Conservation (phyloP, 2,329 filamentous ascomycete species). For the Pochonia chlamydosporia region DNA sequence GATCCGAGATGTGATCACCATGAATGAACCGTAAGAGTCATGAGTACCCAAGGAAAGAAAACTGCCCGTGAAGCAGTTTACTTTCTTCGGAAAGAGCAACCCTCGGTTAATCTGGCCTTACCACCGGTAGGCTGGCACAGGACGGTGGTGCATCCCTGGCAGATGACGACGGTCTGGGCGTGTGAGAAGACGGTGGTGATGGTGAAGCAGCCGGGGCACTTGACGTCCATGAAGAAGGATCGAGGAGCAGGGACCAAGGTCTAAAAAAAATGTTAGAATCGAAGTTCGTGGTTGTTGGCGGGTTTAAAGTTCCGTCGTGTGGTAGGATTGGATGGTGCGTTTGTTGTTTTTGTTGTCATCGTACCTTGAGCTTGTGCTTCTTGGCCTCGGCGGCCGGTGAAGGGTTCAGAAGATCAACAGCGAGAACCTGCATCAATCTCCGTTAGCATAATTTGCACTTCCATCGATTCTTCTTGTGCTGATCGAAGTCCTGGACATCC, state of each 20-base stretch:
- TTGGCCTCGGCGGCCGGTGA: conserved; percentile 94
- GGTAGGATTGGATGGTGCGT: conserved; percentile 10
- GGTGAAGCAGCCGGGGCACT: conserved; percentile 99
- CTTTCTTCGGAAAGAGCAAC: conserved; percentile 99
- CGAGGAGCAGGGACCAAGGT: conserved; percentile 91
- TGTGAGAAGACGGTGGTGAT: conserved; percentile 99
- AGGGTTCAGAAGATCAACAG: conserved; percentile 99
- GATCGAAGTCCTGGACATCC: neutral
- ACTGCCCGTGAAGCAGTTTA: conserved; percentile 55
- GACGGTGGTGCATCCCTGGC: conserved; percentile 98
- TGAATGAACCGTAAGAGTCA: conserved; percentile 43
- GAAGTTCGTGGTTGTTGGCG: neutral
- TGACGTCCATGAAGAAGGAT: conserved; percentile 99
- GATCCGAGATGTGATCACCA: conserved; percentile 51
- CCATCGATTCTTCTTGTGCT: neutral
- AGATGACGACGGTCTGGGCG: conserved; percentile 99
- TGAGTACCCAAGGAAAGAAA: conserved; percentile 44
- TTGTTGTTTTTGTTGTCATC: conserved; percentile 13
- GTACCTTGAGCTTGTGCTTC: conserved; percentile 99
- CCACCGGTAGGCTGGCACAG: conserved; percentile 99
- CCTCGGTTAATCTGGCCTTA: conserved; percentile 98
- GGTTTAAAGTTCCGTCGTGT: conserved; percentile 8
- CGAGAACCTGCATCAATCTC: conserved; percentile 75
- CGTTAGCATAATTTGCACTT: conserved; percentile 38
- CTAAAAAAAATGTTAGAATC: conserved; percentile 36